Conservation (phyloP, 257 asterid genomes). For the Orobanche coerulescens region DNA sequence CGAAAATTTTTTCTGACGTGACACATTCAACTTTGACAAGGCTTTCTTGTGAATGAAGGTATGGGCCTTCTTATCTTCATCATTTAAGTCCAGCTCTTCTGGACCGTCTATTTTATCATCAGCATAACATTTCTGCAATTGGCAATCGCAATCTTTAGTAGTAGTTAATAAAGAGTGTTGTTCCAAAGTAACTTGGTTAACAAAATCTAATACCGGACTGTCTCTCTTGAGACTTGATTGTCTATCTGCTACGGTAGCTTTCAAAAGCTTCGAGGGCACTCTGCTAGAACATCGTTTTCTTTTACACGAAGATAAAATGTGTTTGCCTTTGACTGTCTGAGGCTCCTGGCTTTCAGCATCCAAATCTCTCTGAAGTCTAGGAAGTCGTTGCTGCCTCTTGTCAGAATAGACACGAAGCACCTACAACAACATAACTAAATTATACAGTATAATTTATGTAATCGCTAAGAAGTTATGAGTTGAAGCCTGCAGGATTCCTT, state of each 20-base stretch:
- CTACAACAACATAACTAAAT: conserved; percentile 37
- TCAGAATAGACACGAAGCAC: conserved; percentile 72
- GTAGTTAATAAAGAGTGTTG: conserved; percentile 28
- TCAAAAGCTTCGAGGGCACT: conserved; percentile 34
- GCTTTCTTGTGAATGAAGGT: conserved; percentile 43
- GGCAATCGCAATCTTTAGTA: conserved; percentile 28
- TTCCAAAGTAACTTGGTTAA: conserved; percentile 32
- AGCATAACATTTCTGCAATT: conserved; percentile 26
- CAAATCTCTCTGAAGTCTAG: conserved; percentile 41
- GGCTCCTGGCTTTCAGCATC: conserved; percentile 30
- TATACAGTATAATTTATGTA: conserved; percentile 15
- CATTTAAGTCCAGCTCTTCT: conserved; percentile 37
- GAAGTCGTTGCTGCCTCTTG: conserved; percentile 42
- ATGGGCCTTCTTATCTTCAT: conserved; percentile 35
- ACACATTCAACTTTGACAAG: conserved; percentile 42
- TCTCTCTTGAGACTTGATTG: conserved; percentile 33
- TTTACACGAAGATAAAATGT: conserved; percentile 36
- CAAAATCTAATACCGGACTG: conserved; percentile 24
- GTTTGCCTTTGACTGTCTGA: conserved; percentile 29
- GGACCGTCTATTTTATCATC: conserved; percentile 27
- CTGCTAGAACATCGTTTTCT: conserved; percentile 39
- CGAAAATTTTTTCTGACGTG: conserved; percentile 49
- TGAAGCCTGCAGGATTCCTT: conserved; percentile 14
- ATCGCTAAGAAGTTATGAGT: conserved; percentile 9
- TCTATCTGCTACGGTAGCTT: conserved; percentile 26